Evolutionary conservation across 225 moss, liverwort and hornwort genomes (phyloP).

Genomic region (Antitrichia curtipendula): DNA sequence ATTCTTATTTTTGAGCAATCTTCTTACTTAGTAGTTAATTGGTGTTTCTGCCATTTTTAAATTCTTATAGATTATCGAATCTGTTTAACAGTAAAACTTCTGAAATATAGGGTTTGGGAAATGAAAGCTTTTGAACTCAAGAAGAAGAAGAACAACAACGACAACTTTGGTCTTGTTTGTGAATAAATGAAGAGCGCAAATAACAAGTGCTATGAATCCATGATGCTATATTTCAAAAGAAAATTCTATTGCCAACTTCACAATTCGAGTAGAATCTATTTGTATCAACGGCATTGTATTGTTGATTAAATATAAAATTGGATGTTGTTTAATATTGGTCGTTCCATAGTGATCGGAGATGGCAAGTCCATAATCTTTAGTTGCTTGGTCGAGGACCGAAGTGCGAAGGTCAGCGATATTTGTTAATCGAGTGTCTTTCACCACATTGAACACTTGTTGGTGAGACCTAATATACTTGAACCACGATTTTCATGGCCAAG

Average conservation of each 20-base stretch:
- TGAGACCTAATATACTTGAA: constrained; percentile 55
- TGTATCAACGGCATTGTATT: too few species aligned
- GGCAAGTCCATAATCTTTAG: not conserved
- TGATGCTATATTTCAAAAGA: not conserved
- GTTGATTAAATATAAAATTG: not conserved
- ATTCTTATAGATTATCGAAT: not conserved
- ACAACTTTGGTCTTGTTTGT: too few species aligned
- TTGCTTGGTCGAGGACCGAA: not conserved
- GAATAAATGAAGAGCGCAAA: not conserved
- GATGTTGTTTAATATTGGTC: not conserved
- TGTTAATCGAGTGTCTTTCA: constrained; percentile 37
- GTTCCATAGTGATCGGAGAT: not conserved
- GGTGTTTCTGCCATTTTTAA: too few species aligned
- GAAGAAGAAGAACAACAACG: not conserved
- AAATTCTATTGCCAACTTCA: rapidly evolving
- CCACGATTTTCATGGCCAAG: constrained; percentile 56
- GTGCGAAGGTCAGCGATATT: constrained; percentile 33
- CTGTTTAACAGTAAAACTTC: not conserved
- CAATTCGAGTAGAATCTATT: not conserved
- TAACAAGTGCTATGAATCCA: not conserved
- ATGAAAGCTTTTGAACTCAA: not conserved
- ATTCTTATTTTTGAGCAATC: not conserved
- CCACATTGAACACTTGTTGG: constrained; percentile 28
- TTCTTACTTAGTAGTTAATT: not conserved
- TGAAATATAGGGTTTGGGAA: not conserved